These are phyloP conservation scores for Boletus rubropictus DNA, from an alignment of 768 basidiomycete species.

Conservation along the genomic window DNA sequence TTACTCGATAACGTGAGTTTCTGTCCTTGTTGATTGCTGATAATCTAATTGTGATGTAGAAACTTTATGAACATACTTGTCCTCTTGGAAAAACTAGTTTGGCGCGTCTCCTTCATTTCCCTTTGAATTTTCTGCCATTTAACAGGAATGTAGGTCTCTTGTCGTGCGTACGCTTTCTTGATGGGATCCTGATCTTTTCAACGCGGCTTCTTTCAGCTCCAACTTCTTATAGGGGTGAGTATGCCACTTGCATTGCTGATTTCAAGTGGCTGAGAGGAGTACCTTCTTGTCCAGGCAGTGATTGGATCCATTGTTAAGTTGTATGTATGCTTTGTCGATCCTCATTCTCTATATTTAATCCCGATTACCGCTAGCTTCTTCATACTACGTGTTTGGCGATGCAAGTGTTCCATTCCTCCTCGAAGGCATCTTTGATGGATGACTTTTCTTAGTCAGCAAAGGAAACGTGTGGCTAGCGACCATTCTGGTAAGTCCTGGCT, in stretches of 20 bases:
- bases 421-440: not conserved
- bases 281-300: conserved; percentile 35
- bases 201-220: conserved; percentile 31
- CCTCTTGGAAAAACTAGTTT: conserved; percentile 38
- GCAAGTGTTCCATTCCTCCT: conserved; percentile 31
- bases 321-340: conserved; percentile 31
- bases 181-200: conserved; percentile 6
- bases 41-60: conserved; percentile 23
- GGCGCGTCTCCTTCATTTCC: conserved; percentile 30
- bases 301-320: conserved; percentile 52
- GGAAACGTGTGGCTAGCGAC: conserved; percentile 43
- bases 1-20: conserved; percentile 48
- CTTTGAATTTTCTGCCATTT: conserved; percentile 1
- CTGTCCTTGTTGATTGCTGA: not conserved
- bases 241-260: not conserved
- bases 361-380: conserved; percentile 38
- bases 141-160: conserved; percentile 39
- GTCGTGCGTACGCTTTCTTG: conserved; percentile 34
- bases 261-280: conserved; percentile 2
- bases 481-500: conserved; percentile 35
- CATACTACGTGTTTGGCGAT: conserved; percentile 58
- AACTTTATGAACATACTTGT: conserved; percentile 36
- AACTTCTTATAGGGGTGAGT: conserved; percentile 37
- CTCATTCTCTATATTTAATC: not conserved
- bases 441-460: conserved; percentile 44